Conservation (phyloP, 1,284 basidiomycete genomes). For the Exobasidium rhododendri region DNA sequence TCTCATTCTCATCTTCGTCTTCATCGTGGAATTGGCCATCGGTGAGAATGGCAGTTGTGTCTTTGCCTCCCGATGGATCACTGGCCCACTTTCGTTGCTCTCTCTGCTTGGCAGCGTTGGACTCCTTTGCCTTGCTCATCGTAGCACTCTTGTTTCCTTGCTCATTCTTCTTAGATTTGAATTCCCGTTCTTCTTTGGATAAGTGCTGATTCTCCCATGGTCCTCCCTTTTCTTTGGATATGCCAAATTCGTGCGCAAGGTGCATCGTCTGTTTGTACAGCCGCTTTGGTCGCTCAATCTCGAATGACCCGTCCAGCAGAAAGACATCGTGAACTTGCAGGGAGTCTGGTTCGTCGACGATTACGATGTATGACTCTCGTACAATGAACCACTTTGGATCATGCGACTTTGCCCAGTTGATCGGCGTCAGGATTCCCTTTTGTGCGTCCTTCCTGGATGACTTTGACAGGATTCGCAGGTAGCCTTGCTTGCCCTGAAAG, state of each 20-base stretch:
- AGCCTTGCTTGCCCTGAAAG: conserved; percentile 75
- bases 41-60: conserved; percentile 42
- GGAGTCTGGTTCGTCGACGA: conserved; percentile 75
- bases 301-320: conserved; percentile 83
- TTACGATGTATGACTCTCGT: conserved; percentile 86
- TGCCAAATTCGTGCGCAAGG: conserved; percentile 22
- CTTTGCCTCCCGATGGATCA: conserved; percentile 19
- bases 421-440: conserved; percentile 55
- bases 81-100: not conserved
- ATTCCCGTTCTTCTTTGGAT: not conserved
- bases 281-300: conserved; percentile 64
- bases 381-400: conserved; percentile 88
- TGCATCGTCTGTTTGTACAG: conserved; percentile 54
- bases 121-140: conserved; percentile 22
- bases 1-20: not conserved
- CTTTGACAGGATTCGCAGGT: conserved; percentile 61
- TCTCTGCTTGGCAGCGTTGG: not conserved
- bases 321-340: conserved; percentile 85
- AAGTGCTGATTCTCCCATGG: not conserved
- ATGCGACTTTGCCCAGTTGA: conserved; percentile 66
- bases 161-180: not conserved
- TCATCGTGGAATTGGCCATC: conserved; percentile 58
- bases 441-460: conserved; percentile 59
- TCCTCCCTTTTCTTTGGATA: not conserved
- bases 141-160: not conserved